A percentile compares a stretch with the other conserved stretches of the same genome.
Conservation (phyloP, 2,329 filamentous ascomycete genomes). For the Fusarium guadeloupense region DNA sequence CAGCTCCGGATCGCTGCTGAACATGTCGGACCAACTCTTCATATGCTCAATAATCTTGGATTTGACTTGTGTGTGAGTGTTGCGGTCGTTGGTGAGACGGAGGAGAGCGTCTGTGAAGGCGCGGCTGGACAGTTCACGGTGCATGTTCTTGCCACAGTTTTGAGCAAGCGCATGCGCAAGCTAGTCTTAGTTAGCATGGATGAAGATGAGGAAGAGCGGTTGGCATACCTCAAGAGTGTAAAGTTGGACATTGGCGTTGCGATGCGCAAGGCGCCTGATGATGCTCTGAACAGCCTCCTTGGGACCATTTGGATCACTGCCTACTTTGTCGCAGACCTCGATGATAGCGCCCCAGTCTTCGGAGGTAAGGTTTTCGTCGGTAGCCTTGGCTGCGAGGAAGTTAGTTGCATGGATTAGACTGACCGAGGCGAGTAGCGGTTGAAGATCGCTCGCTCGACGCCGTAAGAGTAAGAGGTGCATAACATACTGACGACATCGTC, state of each 20-base stretch:
- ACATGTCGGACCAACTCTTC: constrained; percentile 97
- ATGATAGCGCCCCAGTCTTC: constrained; percentile 75
- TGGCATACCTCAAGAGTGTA: constrained; percentile 83
- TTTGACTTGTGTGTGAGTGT: constrained; percentile 96
- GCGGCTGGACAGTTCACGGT: constrained; percentile 88
- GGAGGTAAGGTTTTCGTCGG: constrained; percentile 95
- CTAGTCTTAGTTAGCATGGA: constrained; percentile 52
- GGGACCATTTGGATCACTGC: constrained; percentile 65
- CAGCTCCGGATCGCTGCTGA: constrained; percentile 85
- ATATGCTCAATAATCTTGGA: constrained; percentile 96
- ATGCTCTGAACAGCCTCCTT: constrained; percentile 89
- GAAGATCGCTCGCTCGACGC: background rate
- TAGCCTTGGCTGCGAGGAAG: constrained; percentile 70
- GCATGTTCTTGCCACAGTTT: constrained; percentile 87
- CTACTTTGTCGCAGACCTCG: constrained; percentile 70
- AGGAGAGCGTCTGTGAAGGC: constrained; percentile 95
- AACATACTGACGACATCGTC: constrained; percentile 68
- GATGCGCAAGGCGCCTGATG: constrained; percentile 90
- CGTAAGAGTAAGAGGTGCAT: background rate
- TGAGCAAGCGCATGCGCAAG: constrained; percentile 91
- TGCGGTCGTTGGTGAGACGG: constrained; percentile 90
- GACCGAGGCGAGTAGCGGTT: background rate
- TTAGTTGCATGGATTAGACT: constrained; percentile 23
- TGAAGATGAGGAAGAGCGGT: background rate
- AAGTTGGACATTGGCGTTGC: constrained; percentile 94